A percentile compares a stretch with the other conserved stretches of the same genome.
phyloP scores from a whole-genome alignment of 306 rosid genomes.

The Dryas drummondii region DNA sequence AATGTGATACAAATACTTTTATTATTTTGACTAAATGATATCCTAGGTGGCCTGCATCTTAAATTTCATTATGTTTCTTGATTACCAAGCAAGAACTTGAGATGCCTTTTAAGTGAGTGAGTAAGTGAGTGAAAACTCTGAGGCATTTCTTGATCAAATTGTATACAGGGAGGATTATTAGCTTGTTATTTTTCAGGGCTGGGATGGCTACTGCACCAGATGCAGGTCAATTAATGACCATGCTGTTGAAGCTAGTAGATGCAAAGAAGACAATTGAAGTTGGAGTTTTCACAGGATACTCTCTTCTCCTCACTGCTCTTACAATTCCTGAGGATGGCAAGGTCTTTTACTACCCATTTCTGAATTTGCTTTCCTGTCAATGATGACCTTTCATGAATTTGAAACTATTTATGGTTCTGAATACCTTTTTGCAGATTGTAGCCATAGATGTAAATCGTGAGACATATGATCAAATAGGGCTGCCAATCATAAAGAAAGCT shows the following conservation, averaged over 20 bases:
- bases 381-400: no score
- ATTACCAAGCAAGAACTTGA: not conserved
- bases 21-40: not conserved
- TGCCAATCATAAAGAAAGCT: constrained; percentile 55
- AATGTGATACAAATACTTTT: no score
- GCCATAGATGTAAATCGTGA: constrained; percentile 52
- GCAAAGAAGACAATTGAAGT: constrained; percentile 59
- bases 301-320: constrained; percentile 73
- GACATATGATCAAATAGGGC: constrained; percentile 48
- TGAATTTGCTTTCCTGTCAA: not conserved
- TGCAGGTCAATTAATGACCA: constrained; percentile 43
- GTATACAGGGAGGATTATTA: not conserved
- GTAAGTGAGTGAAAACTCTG: not conserved
- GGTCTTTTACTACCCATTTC: constrained; percentile 4
- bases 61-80: not conserved
- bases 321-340: constrained; percentile 54
- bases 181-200: constrained; percentile 31
- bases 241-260: constrained; percentile 47
- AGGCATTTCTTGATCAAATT: not conserved
- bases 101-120: not conserved
- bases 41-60: not conserved
- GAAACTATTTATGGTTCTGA: not conserved
- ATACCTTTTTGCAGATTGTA: constrained; percentile 35
- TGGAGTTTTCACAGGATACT: constrained; percentile 64
- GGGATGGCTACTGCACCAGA: constrained; percentile 43